Percentiles rank a stretch among this genome's conserved stretches.
Evolutionary conservation across 2,329 filamentous ascomycete species (phyloP).

Genomic region (Arthrinium phaeospermum): DNA sequence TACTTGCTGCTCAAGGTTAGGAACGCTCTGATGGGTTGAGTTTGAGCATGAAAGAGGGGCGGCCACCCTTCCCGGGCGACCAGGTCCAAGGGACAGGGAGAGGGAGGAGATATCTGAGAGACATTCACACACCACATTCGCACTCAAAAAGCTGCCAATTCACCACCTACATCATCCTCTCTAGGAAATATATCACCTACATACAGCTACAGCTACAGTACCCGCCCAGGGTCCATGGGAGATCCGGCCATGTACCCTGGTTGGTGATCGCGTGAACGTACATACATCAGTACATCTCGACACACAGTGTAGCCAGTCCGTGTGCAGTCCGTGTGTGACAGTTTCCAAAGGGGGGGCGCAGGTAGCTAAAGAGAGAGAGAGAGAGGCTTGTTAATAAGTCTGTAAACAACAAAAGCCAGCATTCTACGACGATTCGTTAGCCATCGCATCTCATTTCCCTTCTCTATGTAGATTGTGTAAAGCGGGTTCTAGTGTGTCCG

Average conservation of each 20-base stretch:
- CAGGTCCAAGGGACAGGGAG: neutral
- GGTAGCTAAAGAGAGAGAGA: neutral
- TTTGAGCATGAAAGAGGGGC: slow-evolving; percentile 16
- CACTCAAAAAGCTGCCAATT: slow-evolving; percentile 7
- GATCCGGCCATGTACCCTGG: neutral
- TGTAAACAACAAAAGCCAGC: slow-evolving; percentile 7
- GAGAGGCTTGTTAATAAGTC: neutral
- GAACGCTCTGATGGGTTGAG: neutral
- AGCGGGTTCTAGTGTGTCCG: neutral
- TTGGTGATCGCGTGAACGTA: neutral
- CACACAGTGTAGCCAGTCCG: neutral
- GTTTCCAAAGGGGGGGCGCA: neutral
- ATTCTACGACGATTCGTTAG: neutral
- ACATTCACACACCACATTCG: slow-evolving; percentile 15
- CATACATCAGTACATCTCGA: neutral
- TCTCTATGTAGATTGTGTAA: neutral
- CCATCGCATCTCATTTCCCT: neutral
- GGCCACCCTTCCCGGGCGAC: neutral
- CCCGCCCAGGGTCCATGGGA: neutral
- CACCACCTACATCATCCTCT: neutral
- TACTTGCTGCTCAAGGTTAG: slow-evolving; percentile 1
- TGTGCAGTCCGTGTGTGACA: neutral
- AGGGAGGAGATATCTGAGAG: slow-evolving; percentile 10
- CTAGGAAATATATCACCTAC: too few species aligned
- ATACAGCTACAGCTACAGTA: too few species aligned